Evolutionary conservation across 1,139 yeast genomes (phyloP).

Genomic region (Yamadazyma dushanensis): DNA sequence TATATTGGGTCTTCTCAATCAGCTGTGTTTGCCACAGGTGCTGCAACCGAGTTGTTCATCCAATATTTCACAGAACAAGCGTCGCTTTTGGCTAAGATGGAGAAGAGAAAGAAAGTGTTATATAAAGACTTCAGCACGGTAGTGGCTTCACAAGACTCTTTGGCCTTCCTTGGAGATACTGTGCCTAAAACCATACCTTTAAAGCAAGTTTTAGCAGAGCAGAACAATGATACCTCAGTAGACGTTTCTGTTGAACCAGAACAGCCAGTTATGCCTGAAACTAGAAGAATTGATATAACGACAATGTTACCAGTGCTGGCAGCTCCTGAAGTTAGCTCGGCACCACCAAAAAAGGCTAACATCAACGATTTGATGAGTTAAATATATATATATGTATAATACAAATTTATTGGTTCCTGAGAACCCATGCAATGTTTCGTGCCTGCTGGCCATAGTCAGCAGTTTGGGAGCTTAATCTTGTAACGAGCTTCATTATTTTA

Average conservation of each 20-base stretch:
- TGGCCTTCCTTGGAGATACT: conserved; percentile 67
- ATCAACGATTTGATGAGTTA: conserved; percentile 29
- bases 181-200: conserved; percentile 64
- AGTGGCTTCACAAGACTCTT: conserved; percentile 63
- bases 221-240: conserved; percentile 9
- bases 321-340: conserved; percentile 8
- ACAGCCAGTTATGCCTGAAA: conserved; percentile 7
- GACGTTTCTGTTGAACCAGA: conserved; percentile 3
- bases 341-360: conserved; percentile 32
- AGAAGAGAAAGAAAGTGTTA: conserved; percentile 66
- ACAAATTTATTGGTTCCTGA: conserved; percentile 8
- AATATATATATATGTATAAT: conserved; percentile 1
- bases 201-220: conserved; percentile 41
- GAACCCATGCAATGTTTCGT: conserved; percentile 33
- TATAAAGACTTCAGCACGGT: conserved; percentile 79
- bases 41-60: conserved; percentile 84
- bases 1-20: conserved; percentile 72
- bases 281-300: conserved; percentile 18
- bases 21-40: conserved; percentile 81
- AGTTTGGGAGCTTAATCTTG: conserved; percentile 26
- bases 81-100: conserved; percentile 63
- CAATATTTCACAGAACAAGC: conserved; percentile 84
- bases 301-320: conserved; percentile 16
- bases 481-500: conserved; percentile 29
- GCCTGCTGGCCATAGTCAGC: conserved; percentile 26